Evolutionary conservation across 208 protist genomes (phyloP), one percentile per base, ranked within the genome.

Genomic region (Endotrypanum monterogeii): DNA sequence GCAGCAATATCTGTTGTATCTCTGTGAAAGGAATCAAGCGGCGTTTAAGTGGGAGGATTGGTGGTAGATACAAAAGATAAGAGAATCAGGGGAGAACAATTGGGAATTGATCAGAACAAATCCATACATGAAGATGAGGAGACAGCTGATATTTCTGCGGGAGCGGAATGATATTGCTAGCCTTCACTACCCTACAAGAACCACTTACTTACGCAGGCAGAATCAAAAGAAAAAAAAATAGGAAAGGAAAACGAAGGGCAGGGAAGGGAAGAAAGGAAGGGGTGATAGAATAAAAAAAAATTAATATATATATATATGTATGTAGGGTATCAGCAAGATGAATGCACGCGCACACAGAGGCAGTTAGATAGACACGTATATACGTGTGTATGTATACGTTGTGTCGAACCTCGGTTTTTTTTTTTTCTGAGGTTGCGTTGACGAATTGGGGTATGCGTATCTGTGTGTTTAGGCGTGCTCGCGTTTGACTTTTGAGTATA

Each of bases 291-390:
- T 46, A 46, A 46, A 46, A 46, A 9, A 46, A 46, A 11, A 18
- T 35, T 30, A 18, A 23, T 20, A 20, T 58, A 56, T n/a, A 56
- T n/a, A 55, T 55, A 55, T 55, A 55, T 55, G 1, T 5, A 56
- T 46, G 8, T 54, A 14, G 23, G 12, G 3, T 44, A 3, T 9
- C 67, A 1, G 9, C 3, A 46, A 46, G 41, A 46, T 46, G 9
- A 39, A 62, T 57, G 52, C 23, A 57, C 52, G 3, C 52, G 58
- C 67, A 57, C 39, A 61, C 67, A 57, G 12, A 72, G 30, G 32
- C 48, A 58, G 30, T 65, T 25, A 66, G 11, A 57, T 28, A 57
- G 9, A 57, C 6, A 57, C 52, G 25, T 28, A 12, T 28, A 57
- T 18, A 18, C 52, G n/a, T 18, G 3, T 12, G 9, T 46, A 46